Conservation (phyloP, 1,284 basidiomycete genomes). For the Malassezia restricta region DNA sequence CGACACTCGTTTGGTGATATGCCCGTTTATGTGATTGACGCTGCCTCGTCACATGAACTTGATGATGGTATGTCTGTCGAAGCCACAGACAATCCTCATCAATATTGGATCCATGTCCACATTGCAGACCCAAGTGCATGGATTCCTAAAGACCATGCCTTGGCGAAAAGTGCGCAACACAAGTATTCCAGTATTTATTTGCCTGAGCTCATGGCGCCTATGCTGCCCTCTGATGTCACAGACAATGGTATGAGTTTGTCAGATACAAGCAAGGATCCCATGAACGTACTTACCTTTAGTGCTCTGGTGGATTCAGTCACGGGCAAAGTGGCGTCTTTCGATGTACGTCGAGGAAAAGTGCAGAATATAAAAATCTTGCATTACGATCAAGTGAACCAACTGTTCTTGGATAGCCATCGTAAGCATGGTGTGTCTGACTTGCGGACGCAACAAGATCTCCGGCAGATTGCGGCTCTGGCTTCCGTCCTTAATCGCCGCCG, state of each 20-base stretch:
- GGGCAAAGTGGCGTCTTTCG: constrained; percentile 61
- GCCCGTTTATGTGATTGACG: constrained; percentile 84
- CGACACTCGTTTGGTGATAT: constrained; percentile 53
- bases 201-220: constrained; percentile 24
- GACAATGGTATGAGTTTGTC: constrained; percentile 7
- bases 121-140: constrained; percentile 81
- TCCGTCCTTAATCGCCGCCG: not conserved
- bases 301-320: constrained; percentile 54
- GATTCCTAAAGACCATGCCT: constrained; percentile 61
- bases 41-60: constrained; percentile 66
- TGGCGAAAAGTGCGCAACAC: constrained; percentile 23
- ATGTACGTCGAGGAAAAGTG: constrained; percentile 61
- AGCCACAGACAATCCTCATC: constrained; percentile 39
- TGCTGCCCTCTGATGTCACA: constrained; percentile 53
- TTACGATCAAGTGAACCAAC: constrained; percentile 57
- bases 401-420: not conserved
- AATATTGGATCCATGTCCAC: constrained; percentile 75
- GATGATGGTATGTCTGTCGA: constrained; percentile 81
- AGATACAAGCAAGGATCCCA: not conserved
- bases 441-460: not conserved
- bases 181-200: constrained; percentile 31
- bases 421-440: not conserved
- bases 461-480: not conserved
- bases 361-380: constrained; percentile 58
- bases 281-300: constrained; percentile 64